Percentiles rank a stretch among this genome's conserved stretches.
These are phyloP conservation scores for Paramicrosporidium saccamoebae DNA, from an alignment of 371 early-diverging fungal species.

Conservation along the genomic window DNA sequence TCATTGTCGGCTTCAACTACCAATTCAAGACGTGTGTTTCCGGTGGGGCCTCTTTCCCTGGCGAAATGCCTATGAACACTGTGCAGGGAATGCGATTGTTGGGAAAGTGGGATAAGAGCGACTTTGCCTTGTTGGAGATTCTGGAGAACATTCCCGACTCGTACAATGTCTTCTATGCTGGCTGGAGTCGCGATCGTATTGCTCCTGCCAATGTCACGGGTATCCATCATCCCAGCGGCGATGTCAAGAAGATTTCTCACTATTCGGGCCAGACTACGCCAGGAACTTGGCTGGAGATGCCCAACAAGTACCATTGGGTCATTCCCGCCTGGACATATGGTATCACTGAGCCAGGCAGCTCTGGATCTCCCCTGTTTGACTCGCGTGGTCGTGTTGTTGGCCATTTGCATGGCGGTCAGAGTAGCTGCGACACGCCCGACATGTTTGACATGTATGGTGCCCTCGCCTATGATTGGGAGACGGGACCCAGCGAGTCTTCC, in stretches of 20 bases:
- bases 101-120: slow-evolving; percentile 4
- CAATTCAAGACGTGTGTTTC: slow-evolving; percentile 7
- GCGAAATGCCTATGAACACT: too few relatives aligned
- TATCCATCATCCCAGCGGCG: slow-evolving; percentile 13
- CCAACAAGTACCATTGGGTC: slow-evolving; percentile 4
- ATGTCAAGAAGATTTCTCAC: slow-evolving; percentile 11
- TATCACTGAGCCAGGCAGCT: slow-evolving; percentile 13
- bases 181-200: slow-evolving; percentile 7
- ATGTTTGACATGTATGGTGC: slow-evolving; percentile 12
- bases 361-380: slow-evolving; percentile 12
- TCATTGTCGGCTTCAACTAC: slow-evolving; percentile 13
- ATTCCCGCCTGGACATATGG: slow-evolving; percentile 6
- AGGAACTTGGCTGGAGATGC: slow-evolving; percentile 6
- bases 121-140: slow-evolving; percentile 11
- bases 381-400: slow-evolving; percentile 10
- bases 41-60: slow-evolving; percentile 2
- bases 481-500: too few relatives aligned
- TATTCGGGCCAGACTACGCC: slow-evolving; percentile 5
- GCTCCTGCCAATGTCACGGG: slow-evolving; percentile 6
- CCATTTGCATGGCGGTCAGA: slow-evolving; percentile 12
- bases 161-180: slow-evolving; percentile 9
- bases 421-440: slow-evolving; percentile 9
- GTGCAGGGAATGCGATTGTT: slow-evolving; percentile 9
- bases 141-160: slow-evolving; percentile 11
- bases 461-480: too few relatives aligned